Conservation (phyloP, 2,329 filamentous ascomycete genomes). For the Lachnellula occidentalis region DNA sequence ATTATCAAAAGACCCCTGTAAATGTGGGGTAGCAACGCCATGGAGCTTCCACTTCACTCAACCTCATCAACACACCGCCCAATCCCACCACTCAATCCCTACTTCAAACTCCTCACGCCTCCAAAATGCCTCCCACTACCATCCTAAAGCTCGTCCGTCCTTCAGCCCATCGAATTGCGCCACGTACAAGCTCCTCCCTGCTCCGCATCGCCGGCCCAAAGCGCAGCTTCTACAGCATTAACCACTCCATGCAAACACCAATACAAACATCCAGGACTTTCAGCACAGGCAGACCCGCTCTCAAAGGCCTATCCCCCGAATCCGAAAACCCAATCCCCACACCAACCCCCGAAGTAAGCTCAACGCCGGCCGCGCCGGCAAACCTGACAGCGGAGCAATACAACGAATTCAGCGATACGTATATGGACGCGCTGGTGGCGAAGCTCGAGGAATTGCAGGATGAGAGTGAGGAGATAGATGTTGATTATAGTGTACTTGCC, state of each 20-base stretch:
- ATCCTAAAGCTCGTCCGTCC: conserved; percentile 3
- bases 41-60: neutral
- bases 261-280: conserved; percentile 23
- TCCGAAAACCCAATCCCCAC: conserved; percentile 44
- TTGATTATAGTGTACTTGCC: conserved; percentile 71
- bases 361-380: conserved; percentile 48
- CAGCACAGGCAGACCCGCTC: conserved; percentile 32
- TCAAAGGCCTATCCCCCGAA: conserved; percentile 55
- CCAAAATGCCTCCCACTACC: conserved; percentile 3
- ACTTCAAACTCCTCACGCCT: neutral
- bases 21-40: conserved; percentile 7
- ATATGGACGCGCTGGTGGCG: conserved; percentile 53
- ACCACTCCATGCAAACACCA: too few species aligned
- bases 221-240: neutral
- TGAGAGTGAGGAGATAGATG: conserved; percentile 68
- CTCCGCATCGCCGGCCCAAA: neutral
- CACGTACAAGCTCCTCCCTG: neutral
- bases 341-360: conserved; percentile 37
- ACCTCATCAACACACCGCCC: neutral
- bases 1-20: neutral
- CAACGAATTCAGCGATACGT: conserved; percentile 70
- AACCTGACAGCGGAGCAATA: conserved; percentile 67
- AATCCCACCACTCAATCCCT: neutral
- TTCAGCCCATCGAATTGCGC: neutral
- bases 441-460: conserved; percentile 73